A percentile compares a stretch with the other conserved stretches of the same genome.
Conservation (phyloP, 305 asterid genomes). For the Ilex paraguariensis region DNA sequence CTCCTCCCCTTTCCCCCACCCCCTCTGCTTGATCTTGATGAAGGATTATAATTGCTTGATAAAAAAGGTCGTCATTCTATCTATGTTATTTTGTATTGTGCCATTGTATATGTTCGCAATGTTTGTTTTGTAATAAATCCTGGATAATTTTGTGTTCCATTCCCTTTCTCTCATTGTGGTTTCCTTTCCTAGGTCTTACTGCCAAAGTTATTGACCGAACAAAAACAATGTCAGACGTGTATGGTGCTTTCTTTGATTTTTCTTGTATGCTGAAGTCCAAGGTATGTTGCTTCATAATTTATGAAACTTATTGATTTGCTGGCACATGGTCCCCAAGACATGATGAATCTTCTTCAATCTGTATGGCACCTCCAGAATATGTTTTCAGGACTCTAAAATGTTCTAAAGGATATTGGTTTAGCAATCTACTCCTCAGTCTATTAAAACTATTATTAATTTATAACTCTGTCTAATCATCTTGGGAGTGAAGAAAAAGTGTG, state of each 20-base stretch:
- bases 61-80: too few relatives aligned
- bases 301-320: not conserved
- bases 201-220: constrained; percentile 4
- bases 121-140: not conserved
- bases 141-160: not conserved
- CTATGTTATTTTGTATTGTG: not conserved
- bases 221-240: constrained; percentile 4
- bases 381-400: too few relatives aligned
- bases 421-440: too few relatives aligned
- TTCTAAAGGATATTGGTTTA: too few relatives aligned
- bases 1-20: too few relatives aligned
- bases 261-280: constrained; percentile 8
- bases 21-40: too few relatives aligned
- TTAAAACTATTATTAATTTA: too few relatives aligned
- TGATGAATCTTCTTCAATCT: too few relatives aligned
- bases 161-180: not conserved
- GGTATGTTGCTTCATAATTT: not conserved
- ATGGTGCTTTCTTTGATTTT: constrained; percentile 3
- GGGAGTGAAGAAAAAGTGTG: too few relatives aligned
- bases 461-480: too few relatives aligned
- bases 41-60: too few relatives aligned
- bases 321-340: not conserved
- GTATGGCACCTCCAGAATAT: too few relatives aligned
- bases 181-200: constrained; percentile 2
- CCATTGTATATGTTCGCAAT: not conserved